These are phyloP conservation scores for Apostasia shenzhenica DNA, from an alignment of 106 monocot species.

Conservation along the genomic window DNA sequence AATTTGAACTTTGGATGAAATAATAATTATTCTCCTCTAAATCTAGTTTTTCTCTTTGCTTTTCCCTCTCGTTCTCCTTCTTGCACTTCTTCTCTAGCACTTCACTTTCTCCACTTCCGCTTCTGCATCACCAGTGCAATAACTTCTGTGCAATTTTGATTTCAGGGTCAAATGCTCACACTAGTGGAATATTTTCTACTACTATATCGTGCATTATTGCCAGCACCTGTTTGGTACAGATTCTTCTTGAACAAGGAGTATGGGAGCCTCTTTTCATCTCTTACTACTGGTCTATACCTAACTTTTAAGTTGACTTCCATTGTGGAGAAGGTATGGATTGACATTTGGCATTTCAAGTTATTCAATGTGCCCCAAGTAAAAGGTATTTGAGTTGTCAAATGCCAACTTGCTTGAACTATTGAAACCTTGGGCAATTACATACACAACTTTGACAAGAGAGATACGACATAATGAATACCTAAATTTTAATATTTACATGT, in stretches of 20 bases:
- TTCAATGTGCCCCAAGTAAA: background rate
- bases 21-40: too few species aligned
- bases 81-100: too few species aligned
- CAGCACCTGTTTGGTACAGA: conserved; percentile 90
- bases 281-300: conserved; percentile 85
- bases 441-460: too few species aligned
- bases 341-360: background rate
- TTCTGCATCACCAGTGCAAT: too few species aligned
- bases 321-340: conserved; percentile 65
- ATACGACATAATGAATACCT: too few species aligned
- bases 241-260: conserved; percentile 98
- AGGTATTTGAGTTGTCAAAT: background rate
- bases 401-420: too few species aligned
- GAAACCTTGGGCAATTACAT: too few species aligned
- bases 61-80: too few species aligned
- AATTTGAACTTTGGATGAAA: too few species aligned
- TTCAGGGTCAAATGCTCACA: conserved; percentile 85
- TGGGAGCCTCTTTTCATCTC: conserved; percentile 92
- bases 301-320: conserved; percentile 92
- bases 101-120: too few species aligned
- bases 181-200: conserved; percentile 88
- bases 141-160: conserved; percentile 2
- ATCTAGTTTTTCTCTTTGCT: too few species aligned
- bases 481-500: too few species aligned
- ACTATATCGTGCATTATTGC: conserved; percentile 82